phyloP scores from a whole-genome alignment of 768 basidiomycete genomes.

The Mrakia hoshinonis region DNA sequence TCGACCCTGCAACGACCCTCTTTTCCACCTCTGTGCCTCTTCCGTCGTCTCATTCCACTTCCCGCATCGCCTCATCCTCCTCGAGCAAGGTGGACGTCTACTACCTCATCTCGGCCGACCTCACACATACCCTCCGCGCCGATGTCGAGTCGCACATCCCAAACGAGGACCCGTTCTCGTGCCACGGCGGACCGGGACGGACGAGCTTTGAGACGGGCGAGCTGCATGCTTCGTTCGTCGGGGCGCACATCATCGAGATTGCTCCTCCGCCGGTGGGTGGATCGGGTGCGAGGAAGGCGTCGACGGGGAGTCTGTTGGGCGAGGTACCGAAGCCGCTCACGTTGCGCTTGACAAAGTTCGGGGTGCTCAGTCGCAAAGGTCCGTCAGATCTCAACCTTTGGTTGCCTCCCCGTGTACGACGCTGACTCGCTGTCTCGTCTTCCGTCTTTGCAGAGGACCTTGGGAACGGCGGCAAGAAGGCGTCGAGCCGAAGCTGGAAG shows the following conservation, averaged over 20 bases:
- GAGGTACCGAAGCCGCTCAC: constrained; percentile 31
- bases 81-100: constrained; percentile 76
- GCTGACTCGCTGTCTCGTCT: neutral
- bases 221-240: constrained; percentile 57
- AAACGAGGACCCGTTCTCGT: constrained; percentile 55
- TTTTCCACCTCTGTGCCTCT: neutral
- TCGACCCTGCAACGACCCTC: constrained; percentile 5
- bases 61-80: constrained; percentile 34
- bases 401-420: neutral
- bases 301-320: constrained; percentile 8
- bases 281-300: neutral
- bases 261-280: constrained; percentile 30
- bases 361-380: constrained; percentile 66
- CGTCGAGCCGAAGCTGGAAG: constrained; percentile 76
- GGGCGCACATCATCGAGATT: constrained; percentile 49
- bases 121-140: constrained; percentile 60
- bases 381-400: constrained; percentile 8
- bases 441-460: constrained; percentile 47
- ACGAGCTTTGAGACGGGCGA: constrained; percentile 58
- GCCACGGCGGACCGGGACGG: constrained; percentile 49
- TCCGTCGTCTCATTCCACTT: constrained; percentile 28
- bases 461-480: constrained; percentile 65
- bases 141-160: constrained; percentile 56
- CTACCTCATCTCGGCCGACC: constrained; percentile 63
- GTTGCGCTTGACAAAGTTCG: constrained; percentile 70